Evolutionary conservation across 768 basidiomycete genomes (phyloP).

Genomic region (Sarcodon aspratus): DNA sequence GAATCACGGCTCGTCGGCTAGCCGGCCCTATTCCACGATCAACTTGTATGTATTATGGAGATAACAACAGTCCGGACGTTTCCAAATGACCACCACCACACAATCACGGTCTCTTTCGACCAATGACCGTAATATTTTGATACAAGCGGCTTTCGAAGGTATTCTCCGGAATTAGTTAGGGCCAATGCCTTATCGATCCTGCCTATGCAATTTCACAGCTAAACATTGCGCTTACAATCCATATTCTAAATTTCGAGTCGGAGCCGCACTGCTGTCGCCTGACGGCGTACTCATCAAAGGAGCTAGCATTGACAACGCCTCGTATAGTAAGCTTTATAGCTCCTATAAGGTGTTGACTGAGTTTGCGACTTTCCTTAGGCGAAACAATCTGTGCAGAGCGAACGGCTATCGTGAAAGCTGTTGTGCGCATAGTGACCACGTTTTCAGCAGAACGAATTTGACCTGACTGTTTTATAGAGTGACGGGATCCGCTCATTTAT

Average conservation of each 20-base stretch:
- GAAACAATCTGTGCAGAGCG: constrained; percentile 91
- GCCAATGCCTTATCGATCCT: background rate
- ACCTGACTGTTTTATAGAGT: constrained; percentile 39
- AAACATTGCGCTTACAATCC: constrained; percentile 66
- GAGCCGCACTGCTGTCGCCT: constrained; percentile 67
- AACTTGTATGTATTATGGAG: too few relatives aligned
- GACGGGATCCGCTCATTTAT: constrained; percentile 62
- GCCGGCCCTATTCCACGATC: too few relatives aligned
- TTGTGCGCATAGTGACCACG: constrained; percentile 37
- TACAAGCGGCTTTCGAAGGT: background rate
- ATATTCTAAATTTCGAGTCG: constrained; percentile 90
- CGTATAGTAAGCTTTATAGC: constrained; percentile 47
- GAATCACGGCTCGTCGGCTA: too few relatives aligned
- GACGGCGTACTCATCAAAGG: constrained; percentile 72
- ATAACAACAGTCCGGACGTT: too few relatives aligned
- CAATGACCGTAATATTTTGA: background rate
- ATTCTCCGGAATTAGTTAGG: background rate
- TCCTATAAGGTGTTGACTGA: background rate
- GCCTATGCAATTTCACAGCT: constrained; percentile 24
- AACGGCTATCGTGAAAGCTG: constrained; percentile 90
- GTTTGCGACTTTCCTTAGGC: constrained; percentile 31
- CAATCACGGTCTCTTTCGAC: background rate
- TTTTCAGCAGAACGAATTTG: background rate
- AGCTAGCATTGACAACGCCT: constrained; percentile 90
- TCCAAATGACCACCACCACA: background rate